Evolutionary conservation across 208 protist species (phyloP).

Genomic region (Leishmania arabica): DNA sequence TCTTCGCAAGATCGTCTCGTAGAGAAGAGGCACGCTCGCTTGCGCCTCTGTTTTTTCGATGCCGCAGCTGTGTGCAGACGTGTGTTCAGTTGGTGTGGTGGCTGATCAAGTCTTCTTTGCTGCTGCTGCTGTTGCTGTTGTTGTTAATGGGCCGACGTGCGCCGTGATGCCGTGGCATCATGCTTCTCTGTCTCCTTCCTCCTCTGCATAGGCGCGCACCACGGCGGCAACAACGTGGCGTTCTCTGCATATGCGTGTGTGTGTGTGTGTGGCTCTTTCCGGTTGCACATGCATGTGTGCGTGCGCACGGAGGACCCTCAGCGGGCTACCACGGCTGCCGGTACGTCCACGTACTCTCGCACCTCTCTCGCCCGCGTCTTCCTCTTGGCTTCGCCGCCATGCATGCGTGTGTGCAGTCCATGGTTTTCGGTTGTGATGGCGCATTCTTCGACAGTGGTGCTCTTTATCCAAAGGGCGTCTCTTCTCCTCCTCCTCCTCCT

Average conservation of each 20-base stretch:
- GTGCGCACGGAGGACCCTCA: not conserved
- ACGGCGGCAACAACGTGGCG: too few species aligned
- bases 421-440: not conserved
- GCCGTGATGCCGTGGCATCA: not conserved
- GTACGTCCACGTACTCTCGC: not conserved
- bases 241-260: not conserved
- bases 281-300: not conserved
- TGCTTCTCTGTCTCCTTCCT: not conserved
- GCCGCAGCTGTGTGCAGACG: not conserved
- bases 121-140: not conserved
- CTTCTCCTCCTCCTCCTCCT: not conserved
- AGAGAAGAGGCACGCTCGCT: not conserved
- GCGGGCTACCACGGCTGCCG: not conserved
- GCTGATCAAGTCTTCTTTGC: too few species aligned
- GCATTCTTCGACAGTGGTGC: not conserved
- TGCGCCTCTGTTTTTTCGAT: not conserved
- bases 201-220: not conserved
- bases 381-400: not conserved
- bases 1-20: conserved; percentile 21
- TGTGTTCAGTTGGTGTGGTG: not conserved
- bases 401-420: not conserved
- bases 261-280: not conserved
- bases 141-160: not conserved
- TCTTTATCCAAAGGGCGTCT: not conserved
- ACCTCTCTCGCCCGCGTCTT: not conserved